These are phyloP conservation scores for Pilatotrama ljubarskyi DNA, from an alignment of 768 basidiomycete species.

Conservation along the genomic window DNA sequence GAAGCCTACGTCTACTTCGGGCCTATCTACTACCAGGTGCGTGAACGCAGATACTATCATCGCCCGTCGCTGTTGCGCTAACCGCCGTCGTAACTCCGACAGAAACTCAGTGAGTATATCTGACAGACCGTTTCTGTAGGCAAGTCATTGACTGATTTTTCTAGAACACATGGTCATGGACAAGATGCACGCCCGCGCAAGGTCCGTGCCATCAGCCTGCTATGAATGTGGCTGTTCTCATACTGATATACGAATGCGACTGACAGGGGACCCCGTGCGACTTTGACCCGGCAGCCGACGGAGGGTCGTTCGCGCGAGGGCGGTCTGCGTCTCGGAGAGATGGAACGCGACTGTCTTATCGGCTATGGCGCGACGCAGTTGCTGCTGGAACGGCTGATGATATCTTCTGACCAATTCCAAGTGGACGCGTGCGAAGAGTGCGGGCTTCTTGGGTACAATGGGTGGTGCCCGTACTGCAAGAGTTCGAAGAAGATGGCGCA, in stretches of 20 bases:
- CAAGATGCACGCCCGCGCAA: conserved; percentile 99
- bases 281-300: conserved; percentile 95
- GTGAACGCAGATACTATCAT: conserved; percentile 15
- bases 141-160: conserved; percentile 13
- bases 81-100: conserved; percentile 18
- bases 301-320: conserved; percentile 98
- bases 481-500: conserved; percentile 95
- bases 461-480: conserved; percentile 99
- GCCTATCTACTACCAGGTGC: conserved; percentile 95
- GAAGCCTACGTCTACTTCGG: conserved; percentile 99
- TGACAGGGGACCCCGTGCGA: conserved; percentile 88
- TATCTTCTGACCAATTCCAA: conserved; percentile 97
- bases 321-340: conserved; percentile 94
- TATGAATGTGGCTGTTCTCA: not conserved
- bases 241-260: conserved; percentile 1
- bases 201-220: conserved; percentile 46
- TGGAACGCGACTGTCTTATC: conserved; percentile 98
- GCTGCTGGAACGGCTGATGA: conserved; percentile 96
- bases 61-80: not conserved
- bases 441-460: conserved; percentile 91
- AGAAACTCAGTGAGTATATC: conserved; percentile 87
- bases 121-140: not conserved
- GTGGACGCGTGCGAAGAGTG: conserved; percentile 95
- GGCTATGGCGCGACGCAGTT: conserved; percentile 99
- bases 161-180: conserved; percentile 99